These are phyloP conservation scores for Hymenoscyphus albidus DNA, from an alignment of 2,329 filamentous ascomycete species.

Conservation along the genomic window DNA sequence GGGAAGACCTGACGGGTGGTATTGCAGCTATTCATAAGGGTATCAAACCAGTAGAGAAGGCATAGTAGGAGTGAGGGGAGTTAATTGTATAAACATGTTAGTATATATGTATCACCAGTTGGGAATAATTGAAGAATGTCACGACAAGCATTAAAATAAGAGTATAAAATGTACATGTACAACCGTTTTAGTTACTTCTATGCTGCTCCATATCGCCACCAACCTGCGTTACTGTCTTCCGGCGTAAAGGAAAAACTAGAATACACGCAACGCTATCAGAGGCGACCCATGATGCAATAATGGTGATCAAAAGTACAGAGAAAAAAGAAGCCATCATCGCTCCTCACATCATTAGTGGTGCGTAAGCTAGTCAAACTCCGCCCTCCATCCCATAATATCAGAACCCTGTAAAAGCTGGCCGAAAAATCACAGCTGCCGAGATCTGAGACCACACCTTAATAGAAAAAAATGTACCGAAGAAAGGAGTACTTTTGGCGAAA, in stretches of 20 bases:
- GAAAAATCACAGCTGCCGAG: conserved; percentile 28
- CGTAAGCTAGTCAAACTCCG: conserved; percentile 36
- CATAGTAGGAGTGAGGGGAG: conserved; percentile 6
- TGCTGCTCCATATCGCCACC: conserved; percentile 25
- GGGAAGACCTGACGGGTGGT: conserved; percentile 86
- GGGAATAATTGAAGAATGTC: not conserved
- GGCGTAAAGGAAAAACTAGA: conserved; percentile 28
- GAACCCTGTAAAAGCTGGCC: conserved; percentile 29
- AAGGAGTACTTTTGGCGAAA: conserved; percentile 31
- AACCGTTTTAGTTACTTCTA: conserved; percentile 32
- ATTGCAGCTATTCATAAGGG: conserved; percentile 97
- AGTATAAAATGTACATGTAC: conserved; percentile 15
- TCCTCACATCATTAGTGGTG: conserved; percentile 24
- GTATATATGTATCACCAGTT: conserved; percentile 3
- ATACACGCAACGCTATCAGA: conserved; percentile 36
- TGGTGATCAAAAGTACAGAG: conserved; percentile 35
- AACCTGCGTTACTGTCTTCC: conserved; percentile 30
- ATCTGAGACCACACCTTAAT: conserved; percentile 31
- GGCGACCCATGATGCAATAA: conserved; percentile 32
- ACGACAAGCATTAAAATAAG: not conserved
- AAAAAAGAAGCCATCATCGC: conserved; percentile 35
- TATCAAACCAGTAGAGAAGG: conserved; percentile 63
- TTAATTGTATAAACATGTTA: not conserved
- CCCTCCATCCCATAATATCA: conserved; percentile 29
- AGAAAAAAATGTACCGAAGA: conserved; percentile 34